Evolutionary conservation across 768 basidiomycete species (phyloP), one percentile per base, ranked within the genome.

Genomic region (Termitomyces sp.): DNA sequence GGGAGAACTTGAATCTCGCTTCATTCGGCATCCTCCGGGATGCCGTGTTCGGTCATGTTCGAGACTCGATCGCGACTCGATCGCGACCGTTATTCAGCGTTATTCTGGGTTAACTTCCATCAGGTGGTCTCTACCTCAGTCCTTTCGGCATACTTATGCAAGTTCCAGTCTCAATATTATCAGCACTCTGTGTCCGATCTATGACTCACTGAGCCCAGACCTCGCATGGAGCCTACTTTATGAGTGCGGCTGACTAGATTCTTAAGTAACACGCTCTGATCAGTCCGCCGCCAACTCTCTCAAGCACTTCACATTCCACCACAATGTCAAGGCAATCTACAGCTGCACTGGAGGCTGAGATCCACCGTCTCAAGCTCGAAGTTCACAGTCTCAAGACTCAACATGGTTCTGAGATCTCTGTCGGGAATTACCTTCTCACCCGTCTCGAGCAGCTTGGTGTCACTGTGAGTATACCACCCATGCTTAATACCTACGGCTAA

Each of bases 391-490:
- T 51, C 17, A 51, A 51, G 34, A 5, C 50, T 51, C 50, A 51
- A 32, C 50, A 34, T 14, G 50, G 50, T n/a, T 34, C 32, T 10
- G 50, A 51, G 31, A 20, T 51, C 8, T 51, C 50, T 36, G 32
- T 51, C 4, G 50, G 50, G 32, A 20, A 51, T 17, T 51, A 51
- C 32, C 32, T 51, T 34, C 50, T 51, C 34, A 5, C 50, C 10
- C 50, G 50, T n/a, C 50, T 51, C 31, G 32, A 51, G 32, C 50
- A 51, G n/a, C 50, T 51, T 32, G 50, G 50, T 17, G 50, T 51
- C 50, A 51, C 50, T 10, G 50, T 51, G 31, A 36, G 50, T 17
- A n/a, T 17, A 4, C 4, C 34, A 11, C 3, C 5, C n/a, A 34
- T 5, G 10, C 34, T 2, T 4, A 42, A 42, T 17, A 15, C 4